These are phyloP conservation scores for Dactylellina parvicollis DNA, from an alignment of 2,329 filamentous ascomycete species.

Conservation along the genomic window DNA sequence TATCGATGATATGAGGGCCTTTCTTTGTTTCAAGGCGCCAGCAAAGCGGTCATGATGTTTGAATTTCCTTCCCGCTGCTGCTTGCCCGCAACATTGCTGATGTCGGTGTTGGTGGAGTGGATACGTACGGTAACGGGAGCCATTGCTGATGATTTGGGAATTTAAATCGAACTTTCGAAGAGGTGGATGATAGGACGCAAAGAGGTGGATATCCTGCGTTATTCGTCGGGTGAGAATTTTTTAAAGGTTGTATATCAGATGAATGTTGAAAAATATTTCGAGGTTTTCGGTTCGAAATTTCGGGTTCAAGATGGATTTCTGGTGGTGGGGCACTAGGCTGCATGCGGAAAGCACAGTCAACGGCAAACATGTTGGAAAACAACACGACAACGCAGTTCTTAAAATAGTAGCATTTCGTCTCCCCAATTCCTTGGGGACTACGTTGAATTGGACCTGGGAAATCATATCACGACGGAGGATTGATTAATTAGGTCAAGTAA, in stretches of 20 bases:
- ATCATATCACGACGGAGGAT: no score
- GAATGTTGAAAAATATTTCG: conserved; percentile 16
- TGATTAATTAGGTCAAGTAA: no score
- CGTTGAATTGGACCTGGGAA: no score
- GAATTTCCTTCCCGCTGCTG: conserved; percentile 59
- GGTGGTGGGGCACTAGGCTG: conserved; percentile 18
- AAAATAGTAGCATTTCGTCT: background rate
- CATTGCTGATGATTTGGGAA: conserved; percentile 51
- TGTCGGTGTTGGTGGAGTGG: background rate
- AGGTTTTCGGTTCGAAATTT: conserved; percentile 11
- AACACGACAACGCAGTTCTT: conserved; percentile 35
- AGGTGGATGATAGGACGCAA: conserved; percentile 55
- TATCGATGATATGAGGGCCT: background rate
- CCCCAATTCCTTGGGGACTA: background rate
- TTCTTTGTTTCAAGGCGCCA: conserved; percentile 42
- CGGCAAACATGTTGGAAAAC: conserved; percentile 13
- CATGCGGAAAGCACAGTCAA: conserved; percentile 49
- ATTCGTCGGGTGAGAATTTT: background rate
- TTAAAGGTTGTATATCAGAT: background rate
- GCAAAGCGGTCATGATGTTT: conserved; percentile 62
- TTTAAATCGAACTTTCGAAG: conserved; percentile 60
- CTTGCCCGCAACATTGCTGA: background rate
- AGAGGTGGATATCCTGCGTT: conserved; percentile 59
- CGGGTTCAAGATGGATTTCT: conserved; percentile 7
- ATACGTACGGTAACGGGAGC: conserved; percentile 51